These are phyloP conservation scores for Gossypium schwendimanii DNA, from an alignment of 441 rosid species.

Conservation along the genomic window DNA sequence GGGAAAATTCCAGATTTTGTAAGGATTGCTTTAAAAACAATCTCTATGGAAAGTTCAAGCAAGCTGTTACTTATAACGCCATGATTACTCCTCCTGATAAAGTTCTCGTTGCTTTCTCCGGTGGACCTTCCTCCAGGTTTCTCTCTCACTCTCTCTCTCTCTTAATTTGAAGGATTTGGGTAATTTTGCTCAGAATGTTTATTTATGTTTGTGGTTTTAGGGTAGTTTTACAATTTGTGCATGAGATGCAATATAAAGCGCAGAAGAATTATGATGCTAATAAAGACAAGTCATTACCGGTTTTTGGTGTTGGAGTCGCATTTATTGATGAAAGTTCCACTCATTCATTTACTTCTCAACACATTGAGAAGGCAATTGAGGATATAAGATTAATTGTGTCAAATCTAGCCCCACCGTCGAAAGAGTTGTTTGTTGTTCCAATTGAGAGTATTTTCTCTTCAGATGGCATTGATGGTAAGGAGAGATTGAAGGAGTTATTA, in stretches of 20 bases:
- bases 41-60: conserved; percentile 75
- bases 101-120: conserved; percentile 89
- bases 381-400: conserved; percentile 46
- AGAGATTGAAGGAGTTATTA: conserved; percentile 2
- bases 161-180: neutral
- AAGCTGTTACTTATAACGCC: conserved; percentile 72
- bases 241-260: conserved; percentile 70
- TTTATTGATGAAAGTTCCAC: conserved; percentile 61
- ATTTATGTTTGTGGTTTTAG: conserved; percentile 26
- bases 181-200: neutral
- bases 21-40: conserved; percentile 68
- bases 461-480: neutral
- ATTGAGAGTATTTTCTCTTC: conserved; percentile 32
- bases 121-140: conserved; percentile 83
- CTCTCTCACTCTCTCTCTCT: neutral
- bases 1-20: conserved; percentile 56
- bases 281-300: conserved; percentile 68
- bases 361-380: conserved; percentile 30
- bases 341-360: conserved; percentile 24
- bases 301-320: conserved; percentile 87
- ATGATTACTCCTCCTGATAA: conserved; percentile 88
- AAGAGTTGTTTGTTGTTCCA: conserved; percentile 45
- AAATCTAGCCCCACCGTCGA: conserved; percentile 49
- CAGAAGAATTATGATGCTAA: conserved; percentile 81
- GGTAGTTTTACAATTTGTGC: conserved; percentile 81